These are phyloP conservation scores for Vickermania spadyakhi DNA, from an alignment of 208 protist genomes.

Conservation along the genomic window DNA sequence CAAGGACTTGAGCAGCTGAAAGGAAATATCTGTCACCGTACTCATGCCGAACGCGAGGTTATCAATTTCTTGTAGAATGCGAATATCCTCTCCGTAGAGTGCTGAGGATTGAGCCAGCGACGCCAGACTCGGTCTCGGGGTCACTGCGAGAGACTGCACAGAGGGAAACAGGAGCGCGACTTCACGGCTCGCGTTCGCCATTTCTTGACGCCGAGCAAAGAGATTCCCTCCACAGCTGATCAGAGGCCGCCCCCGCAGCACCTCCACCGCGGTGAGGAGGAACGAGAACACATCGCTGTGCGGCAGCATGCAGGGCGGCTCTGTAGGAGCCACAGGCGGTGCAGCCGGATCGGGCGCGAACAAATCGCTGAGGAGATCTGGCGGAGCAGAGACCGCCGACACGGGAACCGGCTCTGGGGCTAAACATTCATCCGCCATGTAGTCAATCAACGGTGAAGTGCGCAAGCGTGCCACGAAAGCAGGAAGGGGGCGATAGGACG, in stretches of 20 bases:
- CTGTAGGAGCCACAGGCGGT: background rate
- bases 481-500: background rate
- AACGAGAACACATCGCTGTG: constrained; percentile 54
- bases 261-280: constrained; percentile 29
- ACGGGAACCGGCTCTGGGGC: constrained; percentile 3
- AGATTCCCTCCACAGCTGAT: constrained; percentile 9
- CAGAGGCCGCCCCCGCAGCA: constrained; percentile 23
- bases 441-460: constrained; percentile 40
- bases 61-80: background rate
- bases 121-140: background rate
- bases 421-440: constrained; percentile 32
- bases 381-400: background rate
- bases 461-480: constrained; percentile 15
- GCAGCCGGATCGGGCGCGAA: background rate
- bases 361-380: constrained; percentile 10
- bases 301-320: constrained; percentile 18
- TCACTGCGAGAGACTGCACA: constrained; percentile 11
- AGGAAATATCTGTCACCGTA: background rate
- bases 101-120: background rate
- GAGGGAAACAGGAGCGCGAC: constrained; percentile 12
- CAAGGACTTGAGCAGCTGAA: background rate
- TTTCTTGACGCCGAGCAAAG: constrained; percentile 6
- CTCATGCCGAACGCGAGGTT: background rate
- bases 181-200: background rate
- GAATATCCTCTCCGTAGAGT: background rate